Base-by-base conservation (phyloP, 768 basidiomycete species). In the Xerocomellus chrysenteron region DNA sequence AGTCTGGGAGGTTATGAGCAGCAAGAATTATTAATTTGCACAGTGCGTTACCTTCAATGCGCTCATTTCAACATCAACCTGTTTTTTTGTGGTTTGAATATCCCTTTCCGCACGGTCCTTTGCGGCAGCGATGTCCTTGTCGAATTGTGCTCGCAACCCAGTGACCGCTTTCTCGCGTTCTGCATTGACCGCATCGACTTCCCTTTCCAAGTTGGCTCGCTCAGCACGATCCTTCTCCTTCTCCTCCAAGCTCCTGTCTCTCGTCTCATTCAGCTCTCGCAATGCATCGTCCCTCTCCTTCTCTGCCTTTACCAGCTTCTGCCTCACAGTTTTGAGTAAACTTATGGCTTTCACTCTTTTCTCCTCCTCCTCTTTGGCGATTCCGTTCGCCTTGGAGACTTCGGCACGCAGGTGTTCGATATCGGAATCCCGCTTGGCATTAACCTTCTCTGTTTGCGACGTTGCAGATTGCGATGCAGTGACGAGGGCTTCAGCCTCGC, bases 241-340 rank as follows among this genome's bases (percentile, higher is more conserved):
- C 48, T 84, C 83, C 17, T 73, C 78, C 63, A 75, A 78, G 41
- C 80, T 83, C 61, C 77, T 82, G 45, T 86, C 85, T 57, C 75
- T 82, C 19, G 81, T 57, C 16, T 72, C 70, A 3, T 74, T 74
- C 33, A 77, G 65, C 61, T 92, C 90, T 65, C 81, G 85, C 48
- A 81, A 56, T 0, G 82, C 78, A 56, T 96, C 94, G 37, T 98
- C 94, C 63, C 84, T 84, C 24, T 96, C 94, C 76, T 94, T 94
- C 73, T 98, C 96, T 6, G 93, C 87, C 68, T 94, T 98, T 30
- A 98, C 92, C n/a, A 96, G 76, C 71, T 98, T 99, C 74, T 94
- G 88, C 53, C 97, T 77, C n/a, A 98, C 92, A 2, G 94, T 94
- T 74, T 98, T 98, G 55, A 99, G 77, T 28, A 98, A 75, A 49